phyloP scores from a whole-genome alignment of 1,139 yeast species.

The Zhuliangozyma parablackwelliae region DNA sequence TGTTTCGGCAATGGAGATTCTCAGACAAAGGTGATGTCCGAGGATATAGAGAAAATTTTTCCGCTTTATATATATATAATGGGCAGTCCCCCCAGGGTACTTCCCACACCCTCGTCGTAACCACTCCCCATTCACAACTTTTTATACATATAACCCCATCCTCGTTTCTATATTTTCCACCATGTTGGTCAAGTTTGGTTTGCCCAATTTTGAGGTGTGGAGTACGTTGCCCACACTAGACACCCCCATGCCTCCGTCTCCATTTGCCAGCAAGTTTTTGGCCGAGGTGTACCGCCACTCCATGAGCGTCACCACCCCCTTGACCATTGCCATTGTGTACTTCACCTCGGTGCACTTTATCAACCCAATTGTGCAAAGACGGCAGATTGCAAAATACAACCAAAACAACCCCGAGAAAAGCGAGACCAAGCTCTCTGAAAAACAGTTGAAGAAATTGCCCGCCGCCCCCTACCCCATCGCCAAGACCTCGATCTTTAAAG shows the following conservation, averaged over 20 bases:
- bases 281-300: constrained; percentile 24
- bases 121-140: no score
- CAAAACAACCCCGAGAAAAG: constrained; percentile 6
- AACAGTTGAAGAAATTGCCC: constrained; percentile 28
- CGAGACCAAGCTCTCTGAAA: constrained; percentile 4
- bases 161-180: no score
- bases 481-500: constrained; percentile 42
- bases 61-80: no score
- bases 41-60: no score
- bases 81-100: no score
- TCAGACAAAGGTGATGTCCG: no score
- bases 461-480: constrained; percentile 56
- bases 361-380: constrained; percentile 38
- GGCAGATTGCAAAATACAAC: constrained; percentile 28
- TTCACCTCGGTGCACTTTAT: constrained; percentile 55
- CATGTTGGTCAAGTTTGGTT: constrained; percentile 30
- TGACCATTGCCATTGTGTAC: constrained; percentile 57
- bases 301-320: constrained; percentile 45
- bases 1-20: no score
- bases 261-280: constrained; percentile 28
- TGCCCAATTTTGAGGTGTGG: constrained; percentile 33
- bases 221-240: constrained; percentile 24
- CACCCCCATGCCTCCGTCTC: constrained; percentile 33
- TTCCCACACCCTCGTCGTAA: no score
- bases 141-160: no score